Evolutionary conservation across 2,329 filamentous ascomycete genomes (phyloP).

Genomic region (Paecilomyces sp.): DNA sequence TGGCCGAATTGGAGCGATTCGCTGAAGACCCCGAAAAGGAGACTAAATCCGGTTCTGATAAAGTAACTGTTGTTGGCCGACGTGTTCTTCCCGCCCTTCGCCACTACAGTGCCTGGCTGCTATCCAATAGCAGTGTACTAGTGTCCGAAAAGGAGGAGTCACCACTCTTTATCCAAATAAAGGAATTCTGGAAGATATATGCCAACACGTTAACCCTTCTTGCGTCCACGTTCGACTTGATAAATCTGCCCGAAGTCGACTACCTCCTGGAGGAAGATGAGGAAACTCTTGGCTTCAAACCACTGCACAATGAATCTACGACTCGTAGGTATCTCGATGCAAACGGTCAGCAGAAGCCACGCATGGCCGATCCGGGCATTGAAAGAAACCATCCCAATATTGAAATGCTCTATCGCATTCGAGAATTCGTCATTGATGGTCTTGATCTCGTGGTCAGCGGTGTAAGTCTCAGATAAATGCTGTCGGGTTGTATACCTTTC

Average conservation of each 20-base stretch:
- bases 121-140: slow-evolving; percentile 48
- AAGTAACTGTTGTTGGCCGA: slow-evolving; percentile 52
- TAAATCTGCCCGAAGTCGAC: slow-evolving; percentile 47
- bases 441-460: slow-evolving; percentile 49
- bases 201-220: slow-evolving; percentile 55
- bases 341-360: slow-evolving; percentile 42
- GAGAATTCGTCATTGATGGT: slow-evolving; percentile 56
- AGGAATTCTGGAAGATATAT: slow-evolving; percentile 60
- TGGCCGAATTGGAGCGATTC: slow-evolving; percentile 60
- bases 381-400: slow-evolving; percentile 51
- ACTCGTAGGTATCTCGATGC: slow-evolving; percentile 46
- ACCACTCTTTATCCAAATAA: slow-evolving; percentile 49
- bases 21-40: slow-evolving; percentile 42
- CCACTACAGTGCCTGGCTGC: slow-evolving; percentile 62
- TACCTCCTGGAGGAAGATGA: slow-evolving; percentile 65
- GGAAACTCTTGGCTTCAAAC: slow-evolving; percentile 58
- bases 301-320: slow-evolving; percentile 46
- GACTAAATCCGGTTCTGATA: slow-evolving; percentile 34
- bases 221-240: slow-evolving; percentile 51
- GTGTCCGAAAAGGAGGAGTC: slow-evolving; percentile 47
- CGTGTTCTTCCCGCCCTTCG: slow-evolving; percentile 58
- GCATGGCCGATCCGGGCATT: slow-evolving; percentile 43
- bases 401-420: slow-evolving; percentile 61
- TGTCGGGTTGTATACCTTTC: neutral
- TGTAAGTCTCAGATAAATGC: slow-evolving; percentile 15